Evolutionary conservation across 306 rosid genomes (phyloP), one percentile per base, ranked within the genome.

Genomic region (Oxytropis ochrocephala): DNA sequence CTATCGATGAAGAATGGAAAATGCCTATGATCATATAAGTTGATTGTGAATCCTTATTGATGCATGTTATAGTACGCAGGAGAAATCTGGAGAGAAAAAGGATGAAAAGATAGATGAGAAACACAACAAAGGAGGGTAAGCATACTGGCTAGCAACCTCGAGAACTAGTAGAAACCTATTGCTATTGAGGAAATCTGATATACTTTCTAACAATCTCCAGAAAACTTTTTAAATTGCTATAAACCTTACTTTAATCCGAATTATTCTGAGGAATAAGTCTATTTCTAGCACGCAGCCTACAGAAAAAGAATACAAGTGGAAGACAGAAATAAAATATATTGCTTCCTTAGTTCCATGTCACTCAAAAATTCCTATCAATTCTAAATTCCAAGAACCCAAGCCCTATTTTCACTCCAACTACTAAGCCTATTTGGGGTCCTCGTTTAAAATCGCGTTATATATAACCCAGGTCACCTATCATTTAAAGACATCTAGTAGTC

Each of bases 371-470:
- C 33, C 63, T 21, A 61, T 16, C 38, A 32, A 53, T 52, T 27
- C 13, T 36, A 47, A 11, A 9, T 30, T 65, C 30, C 29, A 47
- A 47, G 52, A 47, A 47, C 5, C 46, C 52, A 35, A 67, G 54
- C 30, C 39, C 36, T 14, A 70, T 8, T 33, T 33, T 27, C 12
- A 61, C 58, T 56, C 67, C 77, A 64, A 46, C 73, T 63, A 69
- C 19, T 9, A 13, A 10, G 12, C 42, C 55, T 64, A 44, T 48
- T 14, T 32, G 16, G 18, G 13, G 59, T 33, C 46, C 47, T 13
- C 8, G 55, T 64, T 64, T 46, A 24, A 27, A 69, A 57, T 27
- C 36, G 41, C 3, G 60, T 13, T 46, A 50, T 47, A 33, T 64
- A n/a, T 44, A 17, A 35, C 39, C 19, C 21, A 51, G 17, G 55